These are phyloP conservation scores for Suillus paluster DNA, from an alignment of 768 basidiomycete species.

Conservation along the genomic window DNA sequence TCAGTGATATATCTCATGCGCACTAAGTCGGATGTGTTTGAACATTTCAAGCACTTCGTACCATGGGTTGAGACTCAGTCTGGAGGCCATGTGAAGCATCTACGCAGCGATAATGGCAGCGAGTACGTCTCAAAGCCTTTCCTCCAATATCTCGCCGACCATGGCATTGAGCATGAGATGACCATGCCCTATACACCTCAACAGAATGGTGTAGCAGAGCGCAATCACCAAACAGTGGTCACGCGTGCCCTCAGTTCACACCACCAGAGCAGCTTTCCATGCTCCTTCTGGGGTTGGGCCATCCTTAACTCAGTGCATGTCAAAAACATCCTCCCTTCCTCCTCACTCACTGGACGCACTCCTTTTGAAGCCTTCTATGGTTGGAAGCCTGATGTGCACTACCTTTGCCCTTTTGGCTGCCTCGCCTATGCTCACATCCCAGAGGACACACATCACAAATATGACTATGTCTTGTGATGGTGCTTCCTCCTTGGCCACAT, in stretches of 20 bases:
- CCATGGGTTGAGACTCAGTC: slow-evolving; percentile 10
- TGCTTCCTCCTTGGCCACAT: slow-evolving; percentile 1
- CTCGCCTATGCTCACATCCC: slow-evolving; percentile 1
- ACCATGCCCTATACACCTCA: slow-evolving; percentile 24
- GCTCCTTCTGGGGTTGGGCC: slow-evolving; percentile 26
- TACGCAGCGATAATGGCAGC: slow-evolving; percentile 17
- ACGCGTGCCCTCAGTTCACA: slow-evolving; percentile 31
- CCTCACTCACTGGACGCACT: slow-evolving; percentile 16
- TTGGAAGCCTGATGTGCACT: slow-evolving; percentile 26
- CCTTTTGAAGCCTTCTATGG: slow-evolving; percentile 29
- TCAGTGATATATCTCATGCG: background rate
- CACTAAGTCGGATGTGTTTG: background rate
- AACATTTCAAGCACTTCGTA: background rate
- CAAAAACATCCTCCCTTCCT: slow-evolving; percentile 6
- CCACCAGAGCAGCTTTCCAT: slow-evolving; percentile 21
- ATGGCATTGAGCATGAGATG: slow-evolving; percentile 11
- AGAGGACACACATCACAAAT: background rate
- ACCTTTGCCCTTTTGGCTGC: slow-evolving; percentile 26
- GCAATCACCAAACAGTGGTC: slow-evolving; percentile 31
- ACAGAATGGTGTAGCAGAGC: slow-evolving; percentile 35
- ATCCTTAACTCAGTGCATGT: slow-evolving; percentile 14
- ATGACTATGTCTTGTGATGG: background rate
- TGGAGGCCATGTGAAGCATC: slow-evolving; percentile 2
- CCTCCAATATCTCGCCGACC: background rate
- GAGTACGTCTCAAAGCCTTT: slow-evolving; percentile 16